These are phyloP conservation scores for Schizosaccharomyces japonicus DNA, from an alignment of 805 yeast species.

Conservation along the genomic window DNA sequence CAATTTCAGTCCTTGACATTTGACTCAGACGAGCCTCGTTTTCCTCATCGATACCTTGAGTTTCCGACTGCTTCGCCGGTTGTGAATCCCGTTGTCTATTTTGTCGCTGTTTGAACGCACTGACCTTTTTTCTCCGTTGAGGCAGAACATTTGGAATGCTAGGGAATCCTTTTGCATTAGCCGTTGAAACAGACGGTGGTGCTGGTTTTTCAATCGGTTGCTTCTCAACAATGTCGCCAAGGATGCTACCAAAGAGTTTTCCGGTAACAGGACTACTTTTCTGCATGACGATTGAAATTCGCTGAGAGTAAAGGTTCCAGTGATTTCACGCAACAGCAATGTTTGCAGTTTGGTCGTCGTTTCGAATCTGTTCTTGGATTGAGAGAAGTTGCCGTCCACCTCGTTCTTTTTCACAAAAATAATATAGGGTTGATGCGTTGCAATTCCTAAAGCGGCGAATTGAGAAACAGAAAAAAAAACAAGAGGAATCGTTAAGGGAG, in stretches of 20 bases:
- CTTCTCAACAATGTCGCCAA: constrained; percentile 2
- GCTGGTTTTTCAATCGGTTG: neutral
- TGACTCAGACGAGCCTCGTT: constrained; percentile 8
- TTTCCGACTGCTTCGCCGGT: neutral
- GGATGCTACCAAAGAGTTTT: neutral
- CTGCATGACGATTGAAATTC: neutral
- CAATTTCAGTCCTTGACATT: constrained; percentile 10
- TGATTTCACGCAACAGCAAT: constrained; percentile 4
- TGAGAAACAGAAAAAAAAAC: no score
- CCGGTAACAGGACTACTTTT: no score
- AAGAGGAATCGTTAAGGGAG: no score
- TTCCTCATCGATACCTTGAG: constrained; percentile 8
- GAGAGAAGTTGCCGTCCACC: no score
- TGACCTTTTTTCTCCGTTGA: neutral
- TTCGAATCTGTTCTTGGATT: no score
- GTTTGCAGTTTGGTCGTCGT: no score
- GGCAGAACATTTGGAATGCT: neutral
- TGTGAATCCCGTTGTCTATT: neutral
- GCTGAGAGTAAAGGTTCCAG: neutral
- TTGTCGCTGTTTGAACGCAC: neutral
- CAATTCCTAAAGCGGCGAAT: no score
- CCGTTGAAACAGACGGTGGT: neutral
- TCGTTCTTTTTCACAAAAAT: no score
- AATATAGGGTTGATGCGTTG: no score
- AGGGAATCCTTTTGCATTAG: constrained; percentile 2